Conservation (phyloP, 2,329 filamentous ascomycete species). For the Epicoccum sorghinum region DNA sequence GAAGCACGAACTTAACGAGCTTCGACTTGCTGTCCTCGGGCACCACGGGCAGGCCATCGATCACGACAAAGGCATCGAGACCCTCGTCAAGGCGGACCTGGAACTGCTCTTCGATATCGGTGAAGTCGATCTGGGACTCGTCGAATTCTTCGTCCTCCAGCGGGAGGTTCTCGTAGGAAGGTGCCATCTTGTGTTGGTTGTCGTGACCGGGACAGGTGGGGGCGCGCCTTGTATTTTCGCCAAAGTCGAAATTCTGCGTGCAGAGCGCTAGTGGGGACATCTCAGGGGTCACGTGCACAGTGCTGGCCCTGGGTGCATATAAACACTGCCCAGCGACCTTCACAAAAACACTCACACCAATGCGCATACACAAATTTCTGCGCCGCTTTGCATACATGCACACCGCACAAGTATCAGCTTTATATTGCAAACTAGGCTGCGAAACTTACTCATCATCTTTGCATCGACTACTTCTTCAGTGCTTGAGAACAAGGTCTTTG, state of each 20-base stretch:
- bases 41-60: slow-evolving; percentile 91
- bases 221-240: slow-evolving; percentile 24
- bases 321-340: too few species aligned
- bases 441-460: too few species aligned
- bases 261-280: slow-evolving; percentile 13
- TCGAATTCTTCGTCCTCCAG: slow-evolving; percentile 89
- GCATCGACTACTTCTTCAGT: too few species aligned
- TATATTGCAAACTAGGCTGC: too few species aligned
- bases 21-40: slow-evolving; percentile 90
- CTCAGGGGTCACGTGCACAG: slow-evolving; percentile 5
- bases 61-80: slow-evolving; percentile 93
- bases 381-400: too few species aligned
- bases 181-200: slow-evolving; percentile 72
- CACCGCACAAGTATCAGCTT: too few species aligned
- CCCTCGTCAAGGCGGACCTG: slow-evolving; percentile 96
- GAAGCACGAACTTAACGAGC: slow-evolving; percentile 93
- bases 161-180: slow-evolving; percentile 88
- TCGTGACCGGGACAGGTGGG: slow-evolving; percentile 22
- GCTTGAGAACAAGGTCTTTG: too few species aligned
- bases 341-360: too few species aligned
- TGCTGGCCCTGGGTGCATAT: too few species aligned
- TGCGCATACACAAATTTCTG: too few species aligned
- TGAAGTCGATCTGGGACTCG: slow-evolving; percentile 92
- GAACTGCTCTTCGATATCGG: slow-evolving; percentile 90
- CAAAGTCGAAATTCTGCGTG: slow-evolving; percentile 36